phyloP scores from a whole-genome alignment of 202 grass and related monocot genomes.

The Carex arenaria region DNA sequence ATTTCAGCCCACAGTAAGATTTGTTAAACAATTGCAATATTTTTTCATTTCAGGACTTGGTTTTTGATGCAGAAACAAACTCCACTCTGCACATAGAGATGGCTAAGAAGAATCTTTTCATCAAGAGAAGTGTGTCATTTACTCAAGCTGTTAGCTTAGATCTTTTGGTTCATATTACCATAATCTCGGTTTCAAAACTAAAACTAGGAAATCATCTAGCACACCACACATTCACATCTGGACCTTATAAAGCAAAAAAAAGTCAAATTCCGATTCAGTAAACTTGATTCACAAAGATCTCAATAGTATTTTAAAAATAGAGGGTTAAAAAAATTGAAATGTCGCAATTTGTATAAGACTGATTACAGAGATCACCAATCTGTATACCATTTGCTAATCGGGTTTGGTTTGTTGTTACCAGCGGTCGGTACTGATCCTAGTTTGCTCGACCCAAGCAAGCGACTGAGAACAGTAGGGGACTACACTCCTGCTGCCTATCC shows the following conservation, averaged over 20 bases:
- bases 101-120: slow-evolving; percentile 99
- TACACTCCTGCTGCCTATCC: slow-evolving; percentile 75
- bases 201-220: background rate
- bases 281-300: background rate
- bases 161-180: background rate
- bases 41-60: slow-evolving; percentile 51
- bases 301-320: background rate
- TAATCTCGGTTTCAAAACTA: background rate
- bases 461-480: slow-evolving; percentile 76
- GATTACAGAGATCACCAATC: background rate
- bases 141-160: background rate
- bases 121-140: slow-evolving; percentile 68
- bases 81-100: slow-evolving; percentile 81
- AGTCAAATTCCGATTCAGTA: background rate
- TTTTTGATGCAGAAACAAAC: slow-evolving; percentile 71
- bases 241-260: background rate
- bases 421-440: slow-evolving; percentile 72
- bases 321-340: background rate
- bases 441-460: slow-evolving; percentile 87
- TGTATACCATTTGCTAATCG: background rate
- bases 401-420: slow-evolving; percentile 22
- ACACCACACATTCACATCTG: background rate
- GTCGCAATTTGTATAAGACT: background rate
- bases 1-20: background rate
- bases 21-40: background rate